A percentile compares a stretch with the other conserved stretches of the same genome.
These are phyloP conservation scores for Parathielavia hyrcaniae DNA, from an alignment of 495 filamentous ascomycete genomes.

Conservation along the genomic window DNA sequence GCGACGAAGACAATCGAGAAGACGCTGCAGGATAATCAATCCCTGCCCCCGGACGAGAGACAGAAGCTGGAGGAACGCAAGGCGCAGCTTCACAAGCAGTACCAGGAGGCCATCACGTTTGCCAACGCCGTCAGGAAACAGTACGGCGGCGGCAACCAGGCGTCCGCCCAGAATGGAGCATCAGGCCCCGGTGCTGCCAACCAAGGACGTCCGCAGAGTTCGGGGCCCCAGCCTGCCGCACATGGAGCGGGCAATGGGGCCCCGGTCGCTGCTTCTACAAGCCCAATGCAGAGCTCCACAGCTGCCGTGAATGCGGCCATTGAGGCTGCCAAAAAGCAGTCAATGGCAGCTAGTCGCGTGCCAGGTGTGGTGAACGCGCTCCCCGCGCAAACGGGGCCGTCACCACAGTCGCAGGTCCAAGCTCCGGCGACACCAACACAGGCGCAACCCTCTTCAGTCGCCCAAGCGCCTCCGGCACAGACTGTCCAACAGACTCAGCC, in stretches of 20 bases:
- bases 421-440: slow-evolving; percentile 23
- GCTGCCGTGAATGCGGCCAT: slow-evolving; percentile 46
- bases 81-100: slow-evolving; percentile 27
- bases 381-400: slow-evolving; percentile 13
- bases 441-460: slow-evolving; percentile 21
- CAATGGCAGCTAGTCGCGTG: slow-evolving; percentile 35
- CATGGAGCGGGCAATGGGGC: slow-evolving; percentile 5
- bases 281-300: slow-evolving; percentile 28
- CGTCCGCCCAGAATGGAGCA: slow-evolving; percentile 20
- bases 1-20: slow-evolving; percentile 26
- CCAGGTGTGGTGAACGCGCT: slow-evolving; percentile 23
- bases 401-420: slow-evolving; percentile 20
- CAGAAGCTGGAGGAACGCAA: slow-evolving; percentile 33
- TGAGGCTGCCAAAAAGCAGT: slow-evolving; percentile 49
- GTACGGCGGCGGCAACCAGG: slow-evolving; percentile 20
- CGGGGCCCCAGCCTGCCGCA: slow-evolving; percentile 4
- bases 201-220: slow-evolving; percentile 16
- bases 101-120: slow-evolving; percentile 31
- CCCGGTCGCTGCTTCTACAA: slow-evolving; percentile 15
- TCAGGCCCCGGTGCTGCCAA: slow-evolving; percentile 12
- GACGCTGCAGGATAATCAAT: slow-evolving; percentile 26
- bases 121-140: slow-evolving; percentile 33
- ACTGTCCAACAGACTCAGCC: background rate
- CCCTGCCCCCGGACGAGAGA: slow-evolving; percentile 31
- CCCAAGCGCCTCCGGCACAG: slow-evolving; percentile 16